Base-by-base conservation (phyloP, 257 asterid species). In the Marsdenia floribunda region DNA sequence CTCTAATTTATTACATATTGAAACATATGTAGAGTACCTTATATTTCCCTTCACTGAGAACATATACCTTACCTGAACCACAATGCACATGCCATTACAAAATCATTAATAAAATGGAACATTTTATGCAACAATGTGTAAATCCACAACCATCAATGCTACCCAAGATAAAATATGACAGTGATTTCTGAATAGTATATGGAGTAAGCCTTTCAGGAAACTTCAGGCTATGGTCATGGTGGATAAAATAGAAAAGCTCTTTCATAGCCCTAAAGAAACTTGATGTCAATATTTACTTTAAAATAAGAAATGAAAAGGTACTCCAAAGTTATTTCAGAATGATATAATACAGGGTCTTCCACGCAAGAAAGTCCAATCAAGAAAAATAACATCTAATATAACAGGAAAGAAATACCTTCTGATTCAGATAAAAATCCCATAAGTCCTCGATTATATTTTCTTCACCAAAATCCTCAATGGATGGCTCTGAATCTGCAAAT, bases 401-500 rank as follows among this genome's bases (percentile, higher is more conserved):
- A 65, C 49, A 21, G 13, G 19, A 35, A 64, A 35, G 22, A 65
- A 71, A 46, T 82, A 93, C 97, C 96, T 91, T 81, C 73, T 72
- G 79, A 7, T 78, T 75, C 81, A 80, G 85, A 79, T 86, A 93
- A 78, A 77, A 83, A 52, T 80, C 83, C 96, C 94, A 85, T 35
- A 90, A 75, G 70, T 80, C 90, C 67, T 82, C 79, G 74, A 86
- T 73, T 44, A 88, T 15, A 59, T 72, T 77, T 71, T 85, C 84
- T 81, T 89, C 96, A 50, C 85, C 93, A 37, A 52, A 75, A 77
- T 83, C 88, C 75, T 82, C 88, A 57, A 74, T 73, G 61, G 90
- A 84, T 40, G 90, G 88, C 63, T 67, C 66, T 68, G 81, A 78
- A 77, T 88, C 97, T 53, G 94, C 80, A 82, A 90, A 90, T 40